These are phyloP conservation scores for Epichloe coenophiala DNA, from an alignment of 2,329 filamentous ascomycete genomes.

Conservation along the genomic window DNA sequence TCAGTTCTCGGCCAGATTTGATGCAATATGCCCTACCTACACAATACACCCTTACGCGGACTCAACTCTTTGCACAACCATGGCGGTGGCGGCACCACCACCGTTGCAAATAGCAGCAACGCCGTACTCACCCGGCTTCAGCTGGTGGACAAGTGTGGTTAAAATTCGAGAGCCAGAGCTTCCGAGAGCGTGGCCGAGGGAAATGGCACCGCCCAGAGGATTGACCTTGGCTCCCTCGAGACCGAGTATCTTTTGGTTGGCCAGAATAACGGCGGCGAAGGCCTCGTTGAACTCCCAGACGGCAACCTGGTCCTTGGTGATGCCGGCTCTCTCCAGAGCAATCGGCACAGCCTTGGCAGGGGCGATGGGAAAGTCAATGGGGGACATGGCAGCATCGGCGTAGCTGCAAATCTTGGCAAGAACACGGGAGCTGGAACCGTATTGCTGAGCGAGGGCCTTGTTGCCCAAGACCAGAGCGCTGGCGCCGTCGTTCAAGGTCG, in stretches of 20 bases:
- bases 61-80: slow-evolving; percentile 78
- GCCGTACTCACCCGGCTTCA: slow-evolving; percentile 86
- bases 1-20: background rate
- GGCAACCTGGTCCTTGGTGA: slow-evolving; percentile 81
- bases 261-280: slow-evolving; percentile 89
- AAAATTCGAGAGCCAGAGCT: slow-evolving; percentile 89
- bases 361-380: slow-evolving; percentile 89
- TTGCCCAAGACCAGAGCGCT: slow-evolving; percentile 78
- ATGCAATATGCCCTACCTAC: background rate
- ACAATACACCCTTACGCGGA: slow-evolving; percentile 24
- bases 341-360: slow-evolving; percentile 86
- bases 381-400: slow-evolving; percentile 78
- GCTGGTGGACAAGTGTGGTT: slow-evolving; percentile 78
- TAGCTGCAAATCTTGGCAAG: slow-evolving; percentile 76
- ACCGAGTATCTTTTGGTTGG: slow-evolving; percentile 83
- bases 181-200: slow-evolving; percentile 79
- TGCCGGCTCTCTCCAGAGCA: slow-evolving; percentile 75
- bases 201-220: slow-evolving; percentile 79
- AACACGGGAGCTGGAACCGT: slow-evolving; percentile 63
- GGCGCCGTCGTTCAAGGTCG: slow-evolving; percentile 87
- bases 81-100: slow-evolving; percentile 78
- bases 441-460: slow-evolving; percentile 67
- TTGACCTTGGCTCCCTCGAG: slow-evolving; percentile 73
- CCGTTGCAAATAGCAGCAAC: slow-evolving; percentile 96
- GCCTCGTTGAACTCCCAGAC: slow-evolving; percentile 99